Base-by-base conservation (phyloP, 2,329 filamentous ascomycete species). In the Davidsoniella virescens region DNA sequence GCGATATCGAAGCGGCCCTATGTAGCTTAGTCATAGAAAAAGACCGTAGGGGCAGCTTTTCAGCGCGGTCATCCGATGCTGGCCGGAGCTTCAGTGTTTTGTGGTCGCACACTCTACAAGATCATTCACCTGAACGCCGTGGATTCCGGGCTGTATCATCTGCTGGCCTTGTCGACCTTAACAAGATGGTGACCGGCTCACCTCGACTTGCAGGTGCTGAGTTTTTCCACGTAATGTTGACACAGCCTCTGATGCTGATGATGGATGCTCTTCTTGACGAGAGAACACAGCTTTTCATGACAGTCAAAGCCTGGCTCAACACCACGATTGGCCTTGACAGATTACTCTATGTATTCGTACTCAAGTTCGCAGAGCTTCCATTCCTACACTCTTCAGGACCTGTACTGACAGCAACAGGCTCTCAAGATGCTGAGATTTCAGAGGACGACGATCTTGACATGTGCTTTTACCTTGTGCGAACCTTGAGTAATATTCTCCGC, bases 1-100 rank as follows among this genome's bases (percentile, higher is more conserved):
- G 83, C 47, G 77, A 87, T 43, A 80, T 94, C 4, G 88, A 94
- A 63, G 86, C 85, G 20, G 78, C 84, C 0, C 76, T 94, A 39
- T 75, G 79, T 20, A 72, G 75, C 23, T 65, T 88, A 2, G 80
- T 94, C 64, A 70, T 85, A 16, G 69, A 72, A 45, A 58, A 67
- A 39, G 70, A 74, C 55, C 61, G 65, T 4, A 63, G 59, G 40
- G 74, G 68, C 17, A 69, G 65, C 2, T 73, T 71, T 59, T 64
- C 67, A 6, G 58, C 64, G 52, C 66, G 70, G 20, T 60, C 69
- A 52, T 72, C 75, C 4, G 80, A 87, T 53, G 67, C 75, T 49
- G 81, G 78, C 1, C 73, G 81, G 45, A 79, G 76, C 10, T 90
- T 94, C 61, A 71, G 75, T 39, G 75, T 87, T 3, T 65, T 94